Percentiles rank a stretch among this genome's conserved stretches.
phyloP scores from a whole-genome alignment of 2,329 filamentous ascomycete species.

The Fusarium subtropicale region DNA sequence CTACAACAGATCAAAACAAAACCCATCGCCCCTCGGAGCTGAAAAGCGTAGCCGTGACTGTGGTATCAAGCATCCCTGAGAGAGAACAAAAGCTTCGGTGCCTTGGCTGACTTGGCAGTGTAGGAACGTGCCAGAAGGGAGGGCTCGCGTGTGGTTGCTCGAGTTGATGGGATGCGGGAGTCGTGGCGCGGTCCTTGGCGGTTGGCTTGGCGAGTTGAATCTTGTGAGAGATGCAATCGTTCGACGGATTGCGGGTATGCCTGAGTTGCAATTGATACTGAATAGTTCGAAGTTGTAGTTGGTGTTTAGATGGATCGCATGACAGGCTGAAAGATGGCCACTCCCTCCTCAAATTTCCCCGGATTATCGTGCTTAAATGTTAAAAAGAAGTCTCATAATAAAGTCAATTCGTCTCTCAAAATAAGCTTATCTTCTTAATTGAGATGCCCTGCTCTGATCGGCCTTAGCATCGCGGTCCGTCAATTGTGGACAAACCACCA shows the following conservation, averaged over 20 bases:
- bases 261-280: neutral
- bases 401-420: neutral
- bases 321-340: neutral
- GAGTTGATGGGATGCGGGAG: neutral
- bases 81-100: neutral
- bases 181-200: slow-evolving; percentile 32
- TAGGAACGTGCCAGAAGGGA: slow-evolving; percentile 11
- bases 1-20: neutral
- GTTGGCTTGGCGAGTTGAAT: slow-evolving; percentile 11
- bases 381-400: neutral
- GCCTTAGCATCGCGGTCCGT: slow-evolving; percentile 30
- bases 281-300: neutral
- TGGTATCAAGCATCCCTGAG: no score
- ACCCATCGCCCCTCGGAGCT: neutral
- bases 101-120: slow-evolving; percentile 1
- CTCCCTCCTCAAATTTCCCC: neutral
- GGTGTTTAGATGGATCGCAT: fast-evolving
- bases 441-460: slow-evolving; percentile 11
- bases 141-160: slow-evolving; percentile 9
- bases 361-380: neutral
- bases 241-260: neutral
- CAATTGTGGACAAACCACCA: slow-evolving; percentile 23
- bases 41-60: neutral
- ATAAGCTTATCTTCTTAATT: neutral
- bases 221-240: neutral